Evolutionary conservation across 2,329 filamentous ascomycete species (phyloP), one percentile per base, ranked within the genome.

Genomic region (Fusarium irregulare): DNA sequence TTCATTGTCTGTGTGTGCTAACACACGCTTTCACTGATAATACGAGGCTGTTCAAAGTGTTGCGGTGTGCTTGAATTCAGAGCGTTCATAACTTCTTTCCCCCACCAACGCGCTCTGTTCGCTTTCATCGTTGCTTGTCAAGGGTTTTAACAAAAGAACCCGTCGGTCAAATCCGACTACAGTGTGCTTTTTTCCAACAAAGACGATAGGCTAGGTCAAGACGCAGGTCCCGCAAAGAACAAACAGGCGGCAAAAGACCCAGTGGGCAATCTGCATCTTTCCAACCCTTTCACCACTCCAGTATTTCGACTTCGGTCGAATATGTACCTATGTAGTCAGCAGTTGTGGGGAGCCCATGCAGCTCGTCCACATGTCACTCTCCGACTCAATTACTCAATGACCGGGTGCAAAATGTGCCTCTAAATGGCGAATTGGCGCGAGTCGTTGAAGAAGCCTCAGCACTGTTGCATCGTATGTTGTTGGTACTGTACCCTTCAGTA

Each of bases 381-480:
- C 44, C 62, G 47, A 46, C 42, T 61, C 32, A 40, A 40, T 37
- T 18, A 47, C 40, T 54, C 18, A 41, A 21, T 37, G 34, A 37
- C 34, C 18, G 34, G 34, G 34, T 37, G 28, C 23, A 45, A 25
- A 45, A 32, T 44, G 27, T 40, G 51, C 49, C 51, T 44, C 27
- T 44, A 45, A 54, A 56, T 58, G 32, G 45, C 57, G 58, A 59
- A 56, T 55, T 42, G 59, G 55, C 67, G 49, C 47, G 41, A 45
- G 56, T 27, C 42, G 44, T 57, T 48, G 51, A 60, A 40, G 21
- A 56, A 34, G 34, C 45, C 41, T 44, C 49, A 47, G 61, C 46
- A 51, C 62, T 57, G 66, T 73, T 65, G 66, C 60, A 48, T 57
- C 42, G 28, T 41, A 46, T 70, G 57, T 50, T 53, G 57, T 67